Conservation (phyloP, 352 stramenopile species). For the Globisporangium irregulare region DNA sequence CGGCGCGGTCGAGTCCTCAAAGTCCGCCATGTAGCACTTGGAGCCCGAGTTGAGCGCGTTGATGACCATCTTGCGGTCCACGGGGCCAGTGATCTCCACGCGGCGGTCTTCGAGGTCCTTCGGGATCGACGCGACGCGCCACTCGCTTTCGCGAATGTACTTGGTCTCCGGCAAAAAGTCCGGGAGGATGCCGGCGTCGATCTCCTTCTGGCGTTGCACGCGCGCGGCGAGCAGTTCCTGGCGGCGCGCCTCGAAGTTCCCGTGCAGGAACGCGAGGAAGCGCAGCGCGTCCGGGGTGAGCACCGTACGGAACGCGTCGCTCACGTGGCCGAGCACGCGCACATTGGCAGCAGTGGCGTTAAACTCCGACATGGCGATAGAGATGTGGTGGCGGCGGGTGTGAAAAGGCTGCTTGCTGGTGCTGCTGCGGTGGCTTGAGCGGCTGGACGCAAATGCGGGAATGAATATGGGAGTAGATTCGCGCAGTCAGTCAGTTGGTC, state of each 20-base stretch:
- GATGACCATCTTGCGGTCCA: constrained; percentile 97
- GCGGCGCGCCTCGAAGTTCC: constrained; percentile 77
- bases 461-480: constrained; percentile 1
- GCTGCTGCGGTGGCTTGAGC: neutral
- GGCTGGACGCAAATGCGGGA: constrained; percentile 16
- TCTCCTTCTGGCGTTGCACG: constrained; percentile 58
- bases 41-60: constrained; percentile 95
- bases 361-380: constrained; percentile 41
- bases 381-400: too few relatives aligned
- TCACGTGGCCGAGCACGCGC: constrained; percentile 80
- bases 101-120: constrained; percentile 88
- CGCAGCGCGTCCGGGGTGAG: constrained; percentile 89
- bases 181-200: constrained; percentile 86
- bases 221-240: constrained; percentile 49
- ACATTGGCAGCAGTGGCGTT: constrained; percentile 58
- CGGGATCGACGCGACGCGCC: constrained; percentile 77
- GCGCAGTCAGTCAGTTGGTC: neutral
- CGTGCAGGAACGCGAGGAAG: constrained; percentile 90
- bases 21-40: constrained; percentile 96
- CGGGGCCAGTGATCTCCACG: constrained; percentile 95
- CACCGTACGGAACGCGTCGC: constrained; percentile 78
- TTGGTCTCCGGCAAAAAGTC: constrained; percentile 86
- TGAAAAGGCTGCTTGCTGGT: constrained; percentile 5
- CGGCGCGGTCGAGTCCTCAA: constrained; percentile 92
- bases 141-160: constrained; percentile 81